These are phyloP conservation scores for Puya raimondii DNA, from an alignment of 176 grass and related monocot species.

Conservation along the genomic window DNA sequence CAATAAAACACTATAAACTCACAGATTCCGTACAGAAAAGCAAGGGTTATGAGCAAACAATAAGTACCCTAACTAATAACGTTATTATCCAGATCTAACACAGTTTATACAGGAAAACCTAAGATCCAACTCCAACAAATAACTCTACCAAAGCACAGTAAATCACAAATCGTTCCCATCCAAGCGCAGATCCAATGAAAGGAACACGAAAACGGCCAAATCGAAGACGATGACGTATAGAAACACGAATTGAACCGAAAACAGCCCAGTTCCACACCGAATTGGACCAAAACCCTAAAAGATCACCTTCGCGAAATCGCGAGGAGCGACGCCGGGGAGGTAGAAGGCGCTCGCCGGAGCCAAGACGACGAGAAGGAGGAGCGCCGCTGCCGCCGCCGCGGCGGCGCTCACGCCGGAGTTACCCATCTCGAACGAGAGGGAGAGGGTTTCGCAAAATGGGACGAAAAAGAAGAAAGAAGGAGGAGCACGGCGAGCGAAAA, in stretches of 20 bases:
- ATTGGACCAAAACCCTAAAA: not conserved
- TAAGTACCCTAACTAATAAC: not conserved
- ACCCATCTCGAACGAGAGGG: slow-evolving; percentile 7
- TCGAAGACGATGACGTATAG: not conserved
- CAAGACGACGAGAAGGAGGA: not conserved
- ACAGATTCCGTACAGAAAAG: too few relatives aligned
- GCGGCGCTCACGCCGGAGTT: not conserved
- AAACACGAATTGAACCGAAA: not conserved
- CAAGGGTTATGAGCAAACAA: too few relatives aligned
- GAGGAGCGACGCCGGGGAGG: slow-evolving; percentile 71
- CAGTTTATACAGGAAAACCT: not conserved
- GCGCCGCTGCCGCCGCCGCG: not conserved
- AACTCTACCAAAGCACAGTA: not conserved
- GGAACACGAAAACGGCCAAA: slow-evolving; percentile 8
- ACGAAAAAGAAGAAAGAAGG: not conserved
- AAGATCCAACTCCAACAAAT: not conserved
- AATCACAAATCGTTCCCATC: not conserved
- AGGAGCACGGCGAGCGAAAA: not conserved
- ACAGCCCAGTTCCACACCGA: slow-evolving; percentile 20
- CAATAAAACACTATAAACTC: too few relatives aligned
- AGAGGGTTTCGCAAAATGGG: not conserved
- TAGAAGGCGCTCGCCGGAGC: slow-evolving; percentile 49
- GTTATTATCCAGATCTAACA: not conserved
- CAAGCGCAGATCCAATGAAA: not conserved
- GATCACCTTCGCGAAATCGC: slow-evolving; percentile 62